Evolutionary conservation across 257 asterid species (phyloP).

Genomic region (Solanum pinnatisectum): DNA sequence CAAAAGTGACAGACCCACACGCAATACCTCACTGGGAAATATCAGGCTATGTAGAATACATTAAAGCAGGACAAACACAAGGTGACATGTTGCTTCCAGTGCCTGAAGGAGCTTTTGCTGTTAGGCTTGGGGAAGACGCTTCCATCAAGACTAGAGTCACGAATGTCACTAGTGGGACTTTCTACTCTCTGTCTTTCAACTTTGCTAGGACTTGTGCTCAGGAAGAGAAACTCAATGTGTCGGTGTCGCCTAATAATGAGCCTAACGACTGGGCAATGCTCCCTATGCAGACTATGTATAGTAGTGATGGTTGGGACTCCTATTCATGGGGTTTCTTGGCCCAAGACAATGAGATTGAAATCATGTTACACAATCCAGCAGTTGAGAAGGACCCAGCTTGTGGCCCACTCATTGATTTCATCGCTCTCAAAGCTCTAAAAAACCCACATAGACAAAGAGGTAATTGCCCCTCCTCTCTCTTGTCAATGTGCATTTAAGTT

Average conservation of each 20-base stretch:
- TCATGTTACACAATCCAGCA: slow-evolving; percentile 55
- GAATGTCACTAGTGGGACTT: slow-evolving; percentile 24
- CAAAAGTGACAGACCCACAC: slow-evolving; percentile 34
- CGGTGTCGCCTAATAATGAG: slow-evolving; percentile 32
- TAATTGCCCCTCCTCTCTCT: background rate
- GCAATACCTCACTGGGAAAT: slow-evolving; percentile 66
- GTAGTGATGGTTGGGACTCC: slow-evolving; percentile 74
- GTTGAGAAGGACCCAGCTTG: slow-evolving; percentile 55
- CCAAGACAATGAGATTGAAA: slow-evolving; percentile 24
- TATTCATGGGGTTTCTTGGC: slow-evolving; percentile 71
- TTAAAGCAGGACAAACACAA: slow-evolving; percentile 67
- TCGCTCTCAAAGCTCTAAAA: slow-evolving; percentile 53
- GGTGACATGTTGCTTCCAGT: slow-evolving; percentile 80
- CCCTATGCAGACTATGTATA: slow-evolving; percentile 73
- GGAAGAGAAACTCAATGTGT: slow-evolving; percentile 48
- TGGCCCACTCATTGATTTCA: slow-evolving; percentile 70
- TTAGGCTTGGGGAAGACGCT: slow-evolving; percentile 77
- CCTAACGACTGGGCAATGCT: slow-evolving; percentile 48
- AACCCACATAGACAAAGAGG: slow-evolving; percentile 44
- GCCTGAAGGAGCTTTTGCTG: slow-evolving; percentile 72
- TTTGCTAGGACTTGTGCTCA: slow-evolving; percentile 81
- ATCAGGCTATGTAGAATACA: slow-evolving; percentile 70
- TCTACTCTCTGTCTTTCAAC: slow-evolving; percentile 51
- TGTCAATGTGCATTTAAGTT: background rate
- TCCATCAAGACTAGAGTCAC: slow-evolving; percentile 44